These are phyloP conservation scores for Aspergillus pseudotamarii DNA, from an alignment of 2,329 filamentous ascomycete genomes.

Conservation along the genomic window DNA sequence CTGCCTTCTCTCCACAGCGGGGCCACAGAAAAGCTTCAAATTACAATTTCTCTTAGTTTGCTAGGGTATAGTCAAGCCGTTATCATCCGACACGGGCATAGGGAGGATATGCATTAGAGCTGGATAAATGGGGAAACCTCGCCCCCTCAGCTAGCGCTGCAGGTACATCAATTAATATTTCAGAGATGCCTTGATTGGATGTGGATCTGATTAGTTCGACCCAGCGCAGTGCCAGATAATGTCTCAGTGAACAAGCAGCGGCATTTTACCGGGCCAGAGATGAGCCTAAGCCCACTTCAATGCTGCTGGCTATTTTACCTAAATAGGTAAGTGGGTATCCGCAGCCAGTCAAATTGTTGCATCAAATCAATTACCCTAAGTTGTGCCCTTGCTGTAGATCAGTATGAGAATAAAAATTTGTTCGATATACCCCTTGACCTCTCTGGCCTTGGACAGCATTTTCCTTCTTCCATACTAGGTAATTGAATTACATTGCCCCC, in stretches of 20 bases:
- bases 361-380: background rate
- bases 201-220: background rate
- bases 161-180: background rate
- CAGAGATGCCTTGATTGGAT: background rate
- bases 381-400: background rate
- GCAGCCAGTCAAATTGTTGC: background rate
- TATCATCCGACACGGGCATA: background rate
- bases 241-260: background rate
- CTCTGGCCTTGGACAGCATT: background rate
- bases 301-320: slow-evolving; percentile 1
- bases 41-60: background rate
- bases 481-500: background rate
- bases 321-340: background rate
- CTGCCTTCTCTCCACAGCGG: background rate
- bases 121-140: no score
- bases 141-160: background rate
- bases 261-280: background rate
- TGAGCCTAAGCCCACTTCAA: background rate
- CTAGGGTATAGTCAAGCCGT: background rate
- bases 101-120: no score
- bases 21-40: background rate
- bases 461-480: background rate
- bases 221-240: background rate
- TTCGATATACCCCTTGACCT: background rate
- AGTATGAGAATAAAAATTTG: background rate